These are phyloP conservation scores for Rhizopogon vulgaris DNA, from an alignment of 768 basidiomycete species.

Conservation along the genomic window DNA sequence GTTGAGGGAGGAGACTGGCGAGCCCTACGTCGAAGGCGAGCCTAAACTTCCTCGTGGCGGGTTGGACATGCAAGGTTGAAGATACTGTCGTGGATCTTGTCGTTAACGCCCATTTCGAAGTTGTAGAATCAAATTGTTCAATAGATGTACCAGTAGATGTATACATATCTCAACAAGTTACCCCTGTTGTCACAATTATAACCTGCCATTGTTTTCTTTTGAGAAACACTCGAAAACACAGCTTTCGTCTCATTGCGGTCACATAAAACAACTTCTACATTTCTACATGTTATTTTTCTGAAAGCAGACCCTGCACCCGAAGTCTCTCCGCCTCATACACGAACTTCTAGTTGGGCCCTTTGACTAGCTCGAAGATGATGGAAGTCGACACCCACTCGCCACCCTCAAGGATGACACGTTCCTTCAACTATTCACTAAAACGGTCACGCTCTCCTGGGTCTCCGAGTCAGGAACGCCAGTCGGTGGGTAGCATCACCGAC, in stretches of 20 bases:
- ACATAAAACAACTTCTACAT: not conserved
- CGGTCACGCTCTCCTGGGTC: conserved; percentile 57
- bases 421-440: conserved; percentile 35
- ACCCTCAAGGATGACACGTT: conserved; percentile 27
- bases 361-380: conserved; percentile 27
- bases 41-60: conserved; percentile 63
- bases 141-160: not conserved
- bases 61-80: conserved; percentile 52
- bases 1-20: conserved; percentile 68
- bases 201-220: conserved; percentile 2
- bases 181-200: not conserved
- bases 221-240: not conserved
- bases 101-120: conserved; percentile 2
- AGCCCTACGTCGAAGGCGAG: conserved; percentile 60
- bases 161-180: not conserved
- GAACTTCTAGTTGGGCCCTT: not conserved
- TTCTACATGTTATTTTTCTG: not conserved
- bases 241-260: not conserved
- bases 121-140: not conserved
- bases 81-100: not conserved
- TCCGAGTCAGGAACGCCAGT: conserved; percentile 45
- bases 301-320: not conserved
- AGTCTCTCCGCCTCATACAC: not conserved
- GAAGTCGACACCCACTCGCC: conserved; percentile 51
- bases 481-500: conserved; percentile 32